Percentiles rank a stretch among this genome's conserved stretches.
Evolutionary conservation across 2,329 filamentous ascomycete species (phyloP).

Genomic region (Cytospora piceae): DNA sequence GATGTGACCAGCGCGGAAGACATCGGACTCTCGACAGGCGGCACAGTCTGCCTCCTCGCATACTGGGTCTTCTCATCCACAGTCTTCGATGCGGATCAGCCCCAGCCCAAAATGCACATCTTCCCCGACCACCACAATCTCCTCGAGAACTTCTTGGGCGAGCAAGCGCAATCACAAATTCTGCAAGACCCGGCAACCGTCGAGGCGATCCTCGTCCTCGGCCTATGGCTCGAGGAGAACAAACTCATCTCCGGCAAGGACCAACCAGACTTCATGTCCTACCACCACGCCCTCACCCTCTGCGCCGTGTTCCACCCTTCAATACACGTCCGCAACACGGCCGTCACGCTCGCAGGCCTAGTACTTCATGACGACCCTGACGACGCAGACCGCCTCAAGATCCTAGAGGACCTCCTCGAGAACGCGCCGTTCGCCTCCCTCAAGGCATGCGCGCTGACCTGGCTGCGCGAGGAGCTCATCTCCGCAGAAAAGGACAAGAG

Average conservation of each 20-base stretch:
- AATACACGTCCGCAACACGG: constrained; percentile 57
- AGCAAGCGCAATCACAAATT: constrained; percentile 54
- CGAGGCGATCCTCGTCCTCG: constrained; percentile 63
- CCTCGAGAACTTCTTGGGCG: constrained; percentile 56
- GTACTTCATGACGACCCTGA: constrained; percentile 63
- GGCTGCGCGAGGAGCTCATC: constrained; percentile 66
- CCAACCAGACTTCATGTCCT: constrained; percentile 55
- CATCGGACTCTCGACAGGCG: constrained; percentile 62
- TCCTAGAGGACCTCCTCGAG: constrained; percentile 67
- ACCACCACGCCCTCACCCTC: constrained; percentile 63
- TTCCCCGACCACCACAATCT: constrained; percentile 64
- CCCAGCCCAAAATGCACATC: constrained; percentile 57
- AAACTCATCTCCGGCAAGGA: constrained; percentile 45
- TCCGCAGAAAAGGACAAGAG: constrained; percentile 41
- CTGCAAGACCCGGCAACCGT: constrained; percentile 56
- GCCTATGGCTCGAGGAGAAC: constrained; percentile 60
- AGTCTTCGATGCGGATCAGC: constrained; percentile 61
- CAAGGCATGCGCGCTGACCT: constrained; percentile 65
- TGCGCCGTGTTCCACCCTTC: constrained; percentile 61
- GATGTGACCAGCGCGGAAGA: constrained; percentile 45
- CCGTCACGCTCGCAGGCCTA: constrained; percentile 55
- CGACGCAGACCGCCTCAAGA: constrained; percentile 60
- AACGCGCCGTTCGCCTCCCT: constrained; percentile 66
- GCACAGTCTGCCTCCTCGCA: constrained; percentile 61
- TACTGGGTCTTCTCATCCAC: constrained; percentile 67